Conservation (phyloP, 768 basidiomycete genomes). For the Agaricus subrufescens region DNA sequence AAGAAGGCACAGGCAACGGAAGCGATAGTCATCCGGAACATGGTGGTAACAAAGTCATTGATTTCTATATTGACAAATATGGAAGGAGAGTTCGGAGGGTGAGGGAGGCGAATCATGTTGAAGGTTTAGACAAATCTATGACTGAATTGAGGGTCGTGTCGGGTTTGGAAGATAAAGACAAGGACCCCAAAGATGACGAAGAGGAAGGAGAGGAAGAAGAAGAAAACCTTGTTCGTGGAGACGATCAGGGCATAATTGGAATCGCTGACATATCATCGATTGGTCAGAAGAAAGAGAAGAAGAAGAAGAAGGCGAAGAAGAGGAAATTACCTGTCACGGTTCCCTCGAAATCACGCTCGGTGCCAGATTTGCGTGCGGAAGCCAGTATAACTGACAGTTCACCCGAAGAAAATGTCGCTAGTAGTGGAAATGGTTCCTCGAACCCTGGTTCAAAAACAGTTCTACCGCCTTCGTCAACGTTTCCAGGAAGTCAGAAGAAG, state of each 20-base stretch:
- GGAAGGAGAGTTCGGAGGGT: slow-evolving; percentile 17
- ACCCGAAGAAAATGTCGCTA: not conserved
- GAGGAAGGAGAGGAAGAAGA: slow-evolving; percentile 5
- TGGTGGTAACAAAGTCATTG: not conserved
- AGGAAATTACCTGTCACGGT: slow-evolving; percentile 6
- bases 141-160: slow-evolving; percentile 9
- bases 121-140: not conserved
- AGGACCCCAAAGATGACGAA: slow-evolving; percentile 5
- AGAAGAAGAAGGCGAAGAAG: slow-evolving; percentile 12
- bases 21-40: slow-evolving; percentile 9
- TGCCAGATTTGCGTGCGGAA: slow-evolving; percentile 8
- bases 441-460: not conserved
- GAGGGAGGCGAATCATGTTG: not conserved
- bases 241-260: not conserved
- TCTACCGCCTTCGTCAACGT: not conserved
- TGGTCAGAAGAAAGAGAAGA: slow-evolving; percentile 7
- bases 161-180: slow-evolving; percentile 2
- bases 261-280: not conserved
- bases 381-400: not conserved
- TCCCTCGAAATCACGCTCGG: slow-evolving; percentile 12
- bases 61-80: slow-evolving; percentile 15
- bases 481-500: not conserved
- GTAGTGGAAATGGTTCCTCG: not conserved
- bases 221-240: slow-evolving; percentile 8
- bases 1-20: slow-evolving; percentile 2